Evolutionary conservation across 1,139 yeast genomes (phyloP), one percentile per base, ranked within the genome.

Genomic region (Hansenula lynferdii): DNA sequence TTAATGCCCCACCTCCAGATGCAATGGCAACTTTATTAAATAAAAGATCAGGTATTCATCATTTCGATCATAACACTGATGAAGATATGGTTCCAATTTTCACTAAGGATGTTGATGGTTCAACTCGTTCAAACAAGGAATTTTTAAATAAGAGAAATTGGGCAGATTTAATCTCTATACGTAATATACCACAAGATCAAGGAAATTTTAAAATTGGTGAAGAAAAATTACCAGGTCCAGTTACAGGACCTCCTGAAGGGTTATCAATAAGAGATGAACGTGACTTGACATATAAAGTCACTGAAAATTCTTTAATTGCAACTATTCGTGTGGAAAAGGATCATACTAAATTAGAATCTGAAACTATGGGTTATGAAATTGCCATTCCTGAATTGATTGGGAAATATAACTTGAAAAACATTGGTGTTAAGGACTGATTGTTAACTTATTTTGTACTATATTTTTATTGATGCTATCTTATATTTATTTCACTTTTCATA

Each of bases 1-100:
- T 84, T 32, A 90, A 90, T 60, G 80, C 94, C 0, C 96, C 98
- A 11, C 97, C 97, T 3, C 96, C 97, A 1, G 77, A 79, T 56
- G 80, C 82, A 14, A 83, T 90, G 83, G 95, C 95, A 0, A 65
- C 68, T 10, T 67, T 89, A 49, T 55, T 79, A 44, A 74, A 81
- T 59, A 76, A 70, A 51, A 71, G 96, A 53, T 74, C 86, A 35
- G 75, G 73, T 40, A 65, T 77, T 28, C 97, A 89, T 59, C 80
- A 72, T 46, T 82, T 77, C 49, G 81, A 75, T 51, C 57, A 56
- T 29, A 60, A 69, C 36, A 80, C 92, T 4, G 85, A 80, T 46
- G 97, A 90, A 58, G 95, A 87, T 51, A 73, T 85, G 60, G 77
- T 89, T 19, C 85, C 85, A 2, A 54, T 90, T 11, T 90, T 90